Evolutionary conservation across 2,329 filamentous ascomycete species (phyloP).

Genomic region (Calonectria honghensis): DNA sequence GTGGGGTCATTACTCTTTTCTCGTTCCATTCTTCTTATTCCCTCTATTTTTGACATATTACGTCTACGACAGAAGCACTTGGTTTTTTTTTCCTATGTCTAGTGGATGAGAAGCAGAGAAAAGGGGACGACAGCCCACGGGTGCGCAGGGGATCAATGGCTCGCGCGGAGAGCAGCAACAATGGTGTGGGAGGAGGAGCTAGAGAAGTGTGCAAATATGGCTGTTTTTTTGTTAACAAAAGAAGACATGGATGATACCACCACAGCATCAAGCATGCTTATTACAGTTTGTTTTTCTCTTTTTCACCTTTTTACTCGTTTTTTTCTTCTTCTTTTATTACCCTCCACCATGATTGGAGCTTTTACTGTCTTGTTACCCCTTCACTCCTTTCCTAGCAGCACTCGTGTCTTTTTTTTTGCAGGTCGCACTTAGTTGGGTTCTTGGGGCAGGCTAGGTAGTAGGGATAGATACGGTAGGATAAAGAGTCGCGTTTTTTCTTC

Average conservation of each 20-base stretch:
- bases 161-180: constrained; percentile 2
- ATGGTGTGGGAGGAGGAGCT: constrained; percentile 22
- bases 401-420: constrained; percentile 48
- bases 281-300: constrained; percentile 53
- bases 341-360: constrained; percentile 8
- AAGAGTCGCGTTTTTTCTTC: constrained; percentile 46
- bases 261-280: constrained; percentile 62
- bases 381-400: constrained; percentile 44
- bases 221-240: constrained; percentile 54
- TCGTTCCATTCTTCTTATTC: constrained; percentile 47
- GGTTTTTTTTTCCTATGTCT: constrained; percentile 49
- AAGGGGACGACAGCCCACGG: constrained; percentile 32
- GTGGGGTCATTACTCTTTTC: constrained; percentile 39
- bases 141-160: constrained; percentile 4
- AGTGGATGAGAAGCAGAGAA: constrained; percentile 39
- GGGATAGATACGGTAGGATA: constrained; percentile 54
- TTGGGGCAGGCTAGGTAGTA: constrained; percentile 47
- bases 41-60: constrained; percentile 50
- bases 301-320: constrained; percentile 35
- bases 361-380: constrained; percentile 39
- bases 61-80: constrained; percentile 49
- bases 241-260: constrained; percentile 66
- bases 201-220: constrained; percentile 52
- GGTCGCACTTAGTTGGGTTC: constrained; percentile 45
- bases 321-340: constrained; percentile 33